Evolutionary conservation across 352 stramenopile genomes (phyloP).

Genomic region (Globisporangium canariense): DNA sequence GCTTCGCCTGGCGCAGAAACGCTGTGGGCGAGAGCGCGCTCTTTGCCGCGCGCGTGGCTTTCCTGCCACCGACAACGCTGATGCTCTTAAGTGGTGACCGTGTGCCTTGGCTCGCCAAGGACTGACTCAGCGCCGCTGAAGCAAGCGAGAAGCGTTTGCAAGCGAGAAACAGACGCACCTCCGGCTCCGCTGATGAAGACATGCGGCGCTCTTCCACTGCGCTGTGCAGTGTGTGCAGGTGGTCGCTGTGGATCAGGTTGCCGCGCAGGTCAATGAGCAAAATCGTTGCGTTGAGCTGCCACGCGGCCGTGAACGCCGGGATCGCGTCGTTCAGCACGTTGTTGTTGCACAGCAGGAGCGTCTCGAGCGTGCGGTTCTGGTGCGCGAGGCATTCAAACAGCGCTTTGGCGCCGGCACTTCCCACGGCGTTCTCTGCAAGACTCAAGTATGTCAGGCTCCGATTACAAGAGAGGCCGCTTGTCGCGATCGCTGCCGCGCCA

Average conservation of each 20-base stretch:
- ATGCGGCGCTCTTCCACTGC: constrained; percentile 29
- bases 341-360: constrained; percentile 63
- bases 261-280: constrained; percentile 43
- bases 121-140: not conserved
- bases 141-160: constrained; percentile 29
- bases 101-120: not conserved
- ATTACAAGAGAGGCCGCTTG: constrained; percentile 38
- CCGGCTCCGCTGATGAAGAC: constrained; percentile 21
- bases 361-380: constrained; percentile 35
- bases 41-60: constrained; percentile 6
- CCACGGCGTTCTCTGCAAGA: constrained; percentile 57
- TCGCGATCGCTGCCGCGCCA: constrained; percentile 36
- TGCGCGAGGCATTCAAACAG: constrained; percentile 40
- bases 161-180: constrained; percentile 49
- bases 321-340: constrained; percentile 54
- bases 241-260: constrained; percentile 52
- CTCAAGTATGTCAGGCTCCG: constrained; percentile 45
- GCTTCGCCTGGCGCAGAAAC: constrained; percentile 32
- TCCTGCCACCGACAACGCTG: not conserved
- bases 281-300: constrained; percentile 40
- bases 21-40: constrained; percentile 43
- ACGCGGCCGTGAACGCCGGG: constrained; percentile 22
- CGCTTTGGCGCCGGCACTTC: constrained; percentile 39
- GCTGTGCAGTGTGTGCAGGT: constrained; percentile 25
- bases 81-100: constrained; percentile 7